These are phyloP conservation scores for Wickerhamiella domercqiae DNA, from an alignment of 805 yeast species.

Conservation along the genomic window DNA sequence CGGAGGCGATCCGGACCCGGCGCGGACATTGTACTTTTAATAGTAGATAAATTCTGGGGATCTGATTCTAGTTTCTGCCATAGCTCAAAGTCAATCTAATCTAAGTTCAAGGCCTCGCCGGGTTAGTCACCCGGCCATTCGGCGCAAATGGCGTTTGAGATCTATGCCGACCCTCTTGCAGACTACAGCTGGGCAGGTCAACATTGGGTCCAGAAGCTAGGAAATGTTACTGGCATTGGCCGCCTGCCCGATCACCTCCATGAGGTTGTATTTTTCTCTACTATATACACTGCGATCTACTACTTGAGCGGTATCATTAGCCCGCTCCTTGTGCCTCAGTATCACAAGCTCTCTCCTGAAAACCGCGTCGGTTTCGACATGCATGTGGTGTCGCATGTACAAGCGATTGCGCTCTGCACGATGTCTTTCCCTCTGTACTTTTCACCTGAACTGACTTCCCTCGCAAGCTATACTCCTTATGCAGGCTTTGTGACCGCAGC, in stretches of 20 bases:
- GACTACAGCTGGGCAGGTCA: constrained; percentile 4
- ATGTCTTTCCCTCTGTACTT: constrained; percentile 50
- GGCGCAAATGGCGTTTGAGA: too few relatives aligned
- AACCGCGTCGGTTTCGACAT: constrained; percentile 67
- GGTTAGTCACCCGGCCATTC: too few relatives aligned
- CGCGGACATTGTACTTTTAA: too few relatives aligned
- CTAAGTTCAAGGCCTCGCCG: too few relatives aligned
- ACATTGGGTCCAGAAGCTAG: constrained; percentile 4
- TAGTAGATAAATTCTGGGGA: too few relatives aligned
- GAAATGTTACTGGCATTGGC: constrained; percentile 16
- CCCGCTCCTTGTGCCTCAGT: constrained; percentile 32
- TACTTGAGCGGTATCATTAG: constrained; percentile 38
- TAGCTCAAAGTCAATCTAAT: too few relatives aligned
- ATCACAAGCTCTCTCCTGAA: constrained; percentile 32
- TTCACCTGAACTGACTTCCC: constrained; percentile 40
- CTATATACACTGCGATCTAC: constrained; percentile 45
- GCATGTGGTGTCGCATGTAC: constrained; percentile 79
- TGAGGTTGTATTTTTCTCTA: constrained; percentile 47
- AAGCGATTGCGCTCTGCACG: constrained; percentile 49
- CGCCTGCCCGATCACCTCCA: constrained; percentile 33
- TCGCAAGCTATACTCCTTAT: constrained; percentile 60
- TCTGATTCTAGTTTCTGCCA: too few relatives aligned
- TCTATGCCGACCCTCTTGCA: constrained; percentile 14
- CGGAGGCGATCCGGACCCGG: too few relatives aligned
- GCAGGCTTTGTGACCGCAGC: constrained; percentile 58